Percentiles rank a stretch among this genome's conserved stretches.
phyloP scores from a whole-genome alignment of 345 rosid species.

The Durio zibethinus region DNA sequence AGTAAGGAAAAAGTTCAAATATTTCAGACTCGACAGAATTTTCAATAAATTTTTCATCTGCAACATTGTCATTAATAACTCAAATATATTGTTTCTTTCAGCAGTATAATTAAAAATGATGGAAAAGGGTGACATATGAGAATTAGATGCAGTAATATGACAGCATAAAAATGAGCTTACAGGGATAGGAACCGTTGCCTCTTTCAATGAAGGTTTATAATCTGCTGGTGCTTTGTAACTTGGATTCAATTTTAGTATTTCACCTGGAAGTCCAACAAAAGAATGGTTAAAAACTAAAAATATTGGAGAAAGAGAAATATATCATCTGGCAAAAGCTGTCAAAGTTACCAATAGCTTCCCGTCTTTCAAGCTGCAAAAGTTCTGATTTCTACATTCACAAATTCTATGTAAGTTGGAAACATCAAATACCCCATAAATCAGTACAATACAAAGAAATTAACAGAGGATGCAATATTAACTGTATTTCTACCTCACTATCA shows the following conservation, averaged over 20 bases:
- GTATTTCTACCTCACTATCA: slow-evolving; percentile 40
- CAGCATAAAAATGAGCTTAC: slow-evolving; percentile 41
- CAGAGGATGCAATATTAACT: neutral
- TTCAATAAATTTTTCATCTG: neutral
- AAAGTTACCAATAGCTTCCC: slow-evolving; percentile 69
- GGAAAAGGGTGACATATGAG: neutral
- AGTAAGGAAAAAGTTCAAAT: neutral
- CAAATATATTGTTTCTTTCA: neutral
- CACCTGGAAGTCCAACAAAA: slow-evolving; percentile 51
- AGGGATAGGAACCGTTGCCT: slow-evolving; percentile 69
- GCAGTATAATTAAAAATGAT: neutral
- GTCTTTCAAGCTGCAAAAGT: slow-evolving; percentile 67
- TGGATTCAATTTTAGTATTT: slow-evolving; percentile 75
- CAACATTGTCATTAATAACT: neutral
- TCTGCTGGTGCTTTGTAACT: slow-evolving; percentile 79
- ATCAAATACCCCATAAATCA: slow-evolving; percentile 1
- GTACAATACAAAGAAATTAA: slow-evolving; percentile 2
- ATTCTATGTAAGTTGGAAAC: slow-evolving; percentile 12
- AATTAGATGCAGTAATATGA: neutral
- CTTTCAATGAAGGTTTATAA: slow-evolving; percentile 80
- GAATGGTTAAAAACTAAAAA: slow-evolving; percentile 4
- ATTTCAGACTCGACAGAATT: neutral
- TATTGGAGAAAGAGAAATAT: neutral
- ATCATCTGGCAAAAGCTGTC: neutral
- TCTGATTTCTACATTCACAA: slow-evolving; percentile 47